These are phyloP conservation scores for Skeletonema grethae DNA, from an alignment of 108 stramenopile genomes.

Conservation along the genomic window DNA sequence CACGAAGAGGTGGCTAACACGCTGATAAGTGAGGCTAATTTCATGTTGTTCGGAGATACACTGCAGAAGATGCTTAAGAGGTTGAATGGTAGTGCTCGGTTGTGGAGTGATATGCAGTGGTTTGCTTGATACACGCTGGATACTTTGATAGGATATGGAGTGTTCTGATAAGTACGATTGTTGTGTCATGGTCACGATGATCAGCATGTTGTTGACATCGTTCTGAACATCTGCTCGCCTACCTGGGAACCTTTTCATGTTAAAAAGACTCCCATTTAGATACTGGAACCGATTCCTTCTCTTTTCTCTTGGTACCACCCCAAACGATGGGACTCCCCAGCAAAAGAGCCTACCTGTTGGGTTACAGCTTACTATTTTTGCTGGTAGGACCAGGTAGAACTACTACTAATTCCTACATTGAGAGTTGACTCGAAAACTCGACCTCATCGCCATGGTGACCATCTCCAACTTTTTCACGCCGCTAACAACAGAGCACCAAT, in stretches of 20 bases:
- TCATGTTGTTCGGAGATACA: neutral
- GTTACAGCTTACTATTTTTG: neutral
- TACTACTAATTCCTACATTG: neutral
- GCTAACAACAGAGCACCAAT: slow-evolving; percentile 3
- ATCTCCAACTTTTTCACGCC: neutral
- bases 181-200: neutral
- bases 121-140: neutral
- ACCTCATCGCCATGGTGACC: neutral
- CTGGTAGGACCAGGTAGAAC: neutral
- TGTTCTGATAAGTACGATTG: neutral
- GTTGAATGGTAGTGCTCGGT: neutral
- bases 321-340: neutral
- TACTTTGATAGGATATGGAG: neutral
- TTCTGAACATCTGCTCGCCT: neutral
- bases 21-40: neutral
- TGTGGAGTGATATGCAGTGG: neutral
- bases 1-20: slow-evolving; percentile 10
- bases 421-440: neutral
- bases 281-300: neutral
- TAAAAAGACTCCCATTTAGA: neutral
- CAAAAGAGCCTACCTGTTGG: neutral
- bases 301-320: neutral
- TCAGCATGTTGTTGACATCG: too few species aligned
- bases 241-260: too few species aligned
- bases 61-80: neutral